Conservation (phyloP, 169 alveolate species). For the Plasmodium adleri region DNA sequence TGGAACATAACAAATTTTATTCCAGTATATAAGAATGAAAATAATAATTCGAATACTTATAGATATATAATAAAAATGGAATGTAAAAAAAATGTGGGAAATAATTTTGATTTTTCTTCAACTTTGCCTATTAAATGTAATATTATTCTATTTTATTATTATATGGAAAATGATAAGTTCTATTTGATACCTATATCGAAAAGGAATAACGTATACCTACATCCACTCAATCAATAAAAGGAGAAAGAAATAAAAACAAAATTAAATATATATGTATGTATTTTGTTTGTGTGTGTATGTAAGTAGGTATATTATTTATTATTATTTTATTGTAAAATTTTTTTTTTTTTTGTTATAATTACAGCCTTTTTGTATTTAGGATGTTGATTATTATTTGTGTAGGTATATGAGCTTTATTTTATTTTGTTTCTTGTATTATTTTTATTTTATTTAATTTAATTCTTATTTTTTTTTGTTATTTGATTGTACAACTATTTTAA, state of each 20-base stretch:
- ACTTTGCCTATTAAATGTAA: slow-evolving; percentile 70
- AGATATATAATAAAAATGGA: slow-evolving; percentile 47
- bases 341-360: slow-evolving; percentile 11
- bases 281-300: too few species aligned
- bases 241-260: neutral
- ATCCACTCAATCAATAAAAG: slow-evolving; percentile 28
- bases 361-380: too few species aligned
- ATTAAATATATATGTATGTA: too few species aligned
- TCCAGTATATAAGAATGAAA: neutral
- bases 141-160: slow-evolving; percentile 33
- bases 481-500: neutral
- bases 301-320: too few species aligned
- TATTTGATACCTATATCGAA: slow-evolving; percentile 31
- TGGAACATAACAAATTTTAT: slow-evolving; percentile 39
- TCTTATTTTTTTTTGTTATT: neutral
- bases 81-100: slow-evolving; percentile 42
- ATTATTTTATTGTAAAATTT: neutral
- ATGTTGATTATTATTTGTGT: too few species aligned
- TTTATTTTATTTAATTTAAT: too few species aligned
- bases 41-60: slow-evolving; percentile 7
- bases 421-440: too few species aligned
- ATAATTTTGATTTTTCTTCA: slow-evolving; percentile 61
- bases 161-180: slow-evolving; percentile 24
- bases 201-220: slow-evolving; percentile 33
- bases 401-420: too few species aligned